Evolutionary conservation across 1,284 basidiomycete genomes (phyloP).

Genomic region (Cryptococcus deneoformans): DNA sequence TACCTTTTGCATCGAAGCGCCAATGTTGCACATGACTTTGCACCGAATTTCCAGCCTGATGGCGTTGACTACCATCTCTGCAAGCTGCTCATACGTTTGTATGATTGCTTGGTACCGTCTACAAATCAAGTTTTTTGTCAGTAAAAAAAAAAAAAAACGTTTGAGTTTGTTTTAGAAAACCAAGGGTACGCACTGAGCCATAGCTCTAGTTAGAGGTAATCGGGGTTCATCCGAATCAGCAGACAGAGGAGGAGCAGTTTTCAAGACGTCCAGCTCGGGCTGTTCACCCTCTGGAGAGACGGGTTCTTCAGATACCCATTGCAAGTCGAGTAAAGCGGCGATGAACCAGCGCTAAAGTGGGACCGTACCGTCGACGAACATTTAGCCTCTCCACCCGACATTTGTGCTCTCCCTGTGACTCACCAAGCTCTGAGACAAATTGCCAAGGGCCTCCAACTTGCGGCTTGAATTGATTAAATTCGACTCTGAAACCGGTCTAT

Average conservation of each 20-base stretch:
- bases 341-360: conserved; percentile 72
- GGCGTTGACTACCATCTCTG: conserved; percentile 81
- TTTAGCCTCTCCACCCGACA: background rate
- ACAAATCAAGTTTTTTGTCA: background rate
- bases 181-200: conserved; percentile 65
- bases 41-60: conserved; percentile 87
- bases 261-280: conserved; percentile 45
- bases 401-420: conserved; percentile 35
- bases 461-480: conserved; percentile 76
- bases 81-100: conserved; percentile 83
- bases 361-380: background rate
- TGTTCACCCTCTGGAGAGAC: conserved; percentile 52
- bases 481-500: conserved; percentile 56
- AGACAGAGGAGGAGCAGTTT: conserved; percentile 14
- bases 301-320: conserved; percentile 59
- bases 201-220: conserved; percentile 78
- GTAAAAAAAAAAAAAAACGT: background rate
- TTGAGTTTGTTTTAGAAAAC: background rate
- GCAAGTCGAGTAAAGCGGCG: conserved; percentile 63
- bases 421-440: conserved; percentile 83
- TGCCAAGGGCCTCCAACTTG: conserved; percentile 72
- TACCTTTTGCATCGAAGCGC: conserved; percentile 71
- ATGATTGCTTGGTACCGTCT: conserved; percentile 88
- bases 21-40: conserved; percentile 76
- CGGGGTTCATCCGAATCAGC: conserved; percentile 55